Evolutionary conservation across 2,329 filamentous ascomycete genomes (phyloP), one percentile per base, ranked within the genome.

Genomic region (Lachnellula suecica): DNA sequence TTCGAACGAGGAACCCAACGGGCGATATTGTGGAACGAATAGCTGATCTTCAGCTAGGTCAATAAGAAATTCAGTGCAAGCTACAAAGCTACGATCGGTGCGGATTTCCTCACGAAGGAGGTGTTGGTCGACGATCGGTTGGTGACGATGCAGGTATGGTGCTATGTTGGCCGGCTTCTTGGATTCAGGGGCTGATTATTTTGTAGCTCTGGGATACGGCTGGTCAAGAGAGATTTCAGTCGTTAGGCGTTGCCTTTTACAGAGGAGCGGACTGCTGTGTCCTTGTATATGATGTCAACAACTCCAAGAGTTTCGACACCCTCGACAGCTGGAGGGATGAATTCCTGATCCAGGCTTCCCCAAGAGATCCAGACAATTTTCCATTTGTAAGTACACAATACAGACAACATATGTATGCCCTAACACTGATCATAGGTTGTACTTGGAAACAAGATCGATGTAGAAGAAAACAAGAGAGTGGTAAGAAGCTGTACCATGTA

Each of bases 61-160:
- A 99, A 99, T 81, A 99, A 99, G 79, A 97, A 99, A 74, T 99
- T 99, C 79, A 97, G 92, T 72, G 93, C 92, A 63, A 97, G 92
- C 78, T 99, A 99, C 85, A 99, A 99, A 78, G 94, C 94, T 54
- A 99, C 94, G 42, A 99, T 99, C 71, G 94, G 94, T 63, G 94
- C 94, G 71, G 94, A 99, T 74, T 99, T 99, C 75, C 80, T 99
- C 56, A 99, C 94, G 51, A 95, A 96, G 72, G 94, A 99, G 77
- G 94, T 99, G 37, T 79, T 97, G 60, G 93, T 99, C 49, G 94
- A 97, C 74, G 94, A 97, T 74, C 84, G 93, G 69, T 84, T 97
- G 68, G 94, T 99, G 61, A 99, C 94, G 31, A 97, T 99, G 91
- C 94, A 97, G 87, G 89, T 90, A 79, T 47, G 70, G 23, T 13